These are phyloP conservation scores for Thelephora terrestris DNA, from an alignment of 1,284 basidiomycete species.

Conservation along the genomic window DNA sequence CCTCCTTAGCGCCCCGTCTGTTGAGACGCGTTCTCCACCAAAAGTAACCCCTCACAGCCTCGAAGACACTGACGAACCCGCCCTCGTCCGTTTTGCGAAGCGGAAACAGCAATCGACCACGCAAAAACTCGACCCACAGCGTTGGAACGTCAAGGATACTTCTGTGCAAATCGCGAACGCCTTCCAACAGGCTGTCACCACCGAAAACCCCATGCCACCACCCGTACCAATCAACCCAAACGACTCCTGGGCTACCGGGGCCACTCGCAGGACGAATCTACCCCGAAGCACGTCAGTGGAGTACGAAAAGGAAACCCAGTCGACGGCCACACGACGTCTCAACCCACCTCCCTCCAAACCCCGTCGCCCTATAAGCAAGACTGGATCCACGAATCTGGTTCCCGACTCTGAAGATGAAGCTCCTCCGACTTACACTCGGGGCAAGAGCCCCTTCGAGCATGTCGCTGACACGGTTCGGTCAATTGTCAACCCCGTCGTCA, in stretches of 20 bases:
- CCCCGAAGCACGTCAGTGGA: slow-evolving; percentile 70
- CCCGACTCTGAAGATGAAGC: slow-evolving; percentile 48
- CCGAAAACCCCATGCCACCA: slow-evolving; percentile 31
- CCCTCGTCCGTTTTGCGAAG: slow-evolving; percentile 39
- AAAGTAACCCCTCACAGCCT: slow-evolving; percentile 26
- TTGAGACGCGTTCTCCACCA: slow-evolving; percentile 48
- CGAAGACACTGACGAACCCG: slow-evolving; percentile 34
- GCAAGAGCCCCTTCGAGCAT: slow-evolving; percentile 53
- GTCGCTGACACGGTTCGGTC: slow-evolving; percentile 44
- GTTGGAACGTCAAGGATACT: slow-evolving; percentile 67
- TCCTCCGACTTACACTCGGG: slow-evolving; percentile 26
- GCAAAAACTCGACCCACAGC: slow-evolving; percentile 33
- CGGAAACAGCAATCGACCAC: slow-evolving; percentile 33
- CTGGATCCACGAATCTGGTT: slow-evolving; percentile 36
- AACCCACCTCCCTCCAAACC: slow-evolving; percentile 41
- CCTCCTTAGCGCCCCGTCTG: slow-evolving; percentile 41
- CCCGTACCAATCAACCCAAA: slow-evolving; percentile 36
- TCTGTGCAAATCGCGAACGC: slow-evolving; percentile 78
- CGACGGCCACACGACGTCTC: slow-evolving; percentile 41
- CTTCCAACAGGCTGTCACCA: slow-evolving; percentile 55
- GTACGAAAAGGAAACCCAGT: slow-evolving; percentile 57
- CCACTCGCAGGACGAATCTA: slow-evolving; percentile 35
- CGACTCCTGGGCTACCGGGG: slow-evolving; percentile 52
- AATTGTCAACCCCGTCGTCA: slow-evolving; percentile 31
- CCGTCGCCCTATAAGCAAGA: slow-evolving; percentile 34